These are phyloP conservation scores for Leccinum disarticulatum DNA, from an alignment of 768 basidiomycete species.

Conservation along the genomic window DNA sequence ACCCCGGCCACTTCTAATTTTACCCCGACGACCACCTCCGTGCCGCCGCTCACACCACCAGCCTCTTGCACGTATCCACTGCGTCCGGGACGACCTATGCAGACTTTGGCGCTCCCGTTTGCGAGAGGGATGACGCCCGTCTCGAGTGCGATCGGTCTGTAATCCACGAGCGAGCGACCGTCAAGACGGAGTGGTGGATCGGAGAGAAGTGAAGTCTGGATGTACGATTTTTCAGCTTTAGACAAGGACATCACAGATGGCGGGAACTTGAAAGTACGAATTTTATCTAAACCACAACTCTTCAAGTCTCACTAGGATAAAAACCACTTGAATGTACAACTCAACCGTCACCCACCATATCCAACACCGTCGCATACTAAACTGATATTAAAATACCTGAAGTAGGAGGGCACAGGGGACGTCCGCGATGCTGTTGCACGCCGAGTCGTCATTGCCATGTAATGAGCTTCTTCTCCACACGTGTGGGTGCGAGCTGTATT, in stretches of 20 bases:
- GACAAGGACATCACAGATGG: conserved; percentile 39
- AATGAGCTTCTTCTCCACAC: not conserved
- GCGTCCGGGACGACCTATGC: conserved; percentile 64
- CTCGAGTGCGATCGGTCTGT: conserved; percentile 67
- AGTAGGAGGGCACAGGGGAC: not conserved
- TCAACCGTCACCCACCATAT: too few relatives aligned
- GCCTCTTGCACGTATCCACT: conserved; percentile 77
- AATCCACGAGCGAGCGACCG: conserved; percentile 68
- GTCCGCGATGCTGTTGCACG: not conserved
- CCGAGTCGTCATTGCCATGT: not conserved
- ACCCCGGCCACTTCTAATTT: conserved; percentile 73
- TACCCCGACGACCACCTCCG: conserved; percentile 75
- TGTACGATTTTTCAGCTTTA: conserved; percentile 79
- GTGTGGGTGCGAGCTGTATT: conserved; percentile 5
- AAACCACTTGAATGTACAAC: too few relatives aligned
- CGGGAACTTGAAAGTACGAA: not conserved
- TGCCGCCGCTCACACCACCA: conserved; percentile 71
- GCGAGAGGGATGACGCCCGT: conserved; percentile 78
- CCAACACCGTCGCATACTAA: too few relatives aligned
- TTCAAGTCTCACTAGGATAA: too few relatives aligned
- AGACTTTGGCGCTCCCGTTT: conserved; percentile 79
- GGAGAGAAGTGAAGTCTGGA: conserved; percentile 61
- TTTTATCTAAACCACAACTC: too few relatives aligned
- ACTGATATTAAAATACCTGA: too few relatives aligned
- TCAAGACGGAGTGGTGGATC: conserved; percentile 69